Base-by-base conservation (phyloP, 345 rosid species). In the Euphorbia lathyris region DNA sequence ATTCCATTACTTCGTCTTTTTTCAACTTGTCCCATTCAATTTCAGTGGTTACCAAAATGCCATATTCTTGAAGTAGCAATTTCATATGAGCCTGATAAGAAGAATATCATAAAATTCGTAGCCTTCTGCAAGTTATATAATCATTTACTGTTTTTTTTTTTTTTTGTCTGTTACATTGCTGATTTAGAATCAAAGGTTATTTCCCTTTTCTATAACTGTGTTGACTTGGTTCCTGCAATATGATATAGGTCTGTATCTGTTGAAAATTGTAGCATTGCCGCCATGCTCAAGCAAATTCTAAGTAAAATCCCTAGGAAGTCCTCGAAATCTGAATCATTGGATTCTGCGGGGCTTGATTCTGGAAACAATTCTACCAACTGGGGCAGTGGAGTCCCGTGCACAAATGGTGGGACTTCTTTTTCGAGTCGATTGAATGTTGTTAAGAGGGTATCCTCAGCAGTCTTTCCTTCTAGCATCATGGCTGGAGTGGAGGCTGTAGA, bases 261-360 rank as follows among this genome's bases (percentile, higher is more conserved):
- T 71, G 77, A 65, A 71, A 70, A 40, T 69, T 72, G 76, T 66
- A 59, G 68, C 70, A 66, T 60, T 52, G 65, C 74, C 52, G 73
- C 83, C 70, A 90, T 90, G 96, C 83, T 90, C 55, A 87, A 87
- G 83, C 96, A 90, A 80, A 83, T 90, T 63, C 79, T 90, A n/a
- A 86, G 89, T 77, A 90, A 86, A 78, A 84, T 90, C 67, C 96
- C 92, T 9, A 76, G 88, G 71, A 90, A 90, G 67, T 80, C 88
- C 26, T 74, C 77, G 5, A 87, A 84, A 70, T 65, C 81, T 36
- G 90, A 83, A 19, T 25, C 80, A 12, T 57, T 74, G 32, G 89
- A 90, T 75, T 68, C 85, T 26, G 57, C 71, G 47, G 85, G 79
- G 67, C 57, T 61, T 58, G 90, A 81, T 72, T 78, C 85, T 66